Base-by-base conservation (phyloP, 1,139 yeast genomes). In the Yamadazyma sp. region DNA sequence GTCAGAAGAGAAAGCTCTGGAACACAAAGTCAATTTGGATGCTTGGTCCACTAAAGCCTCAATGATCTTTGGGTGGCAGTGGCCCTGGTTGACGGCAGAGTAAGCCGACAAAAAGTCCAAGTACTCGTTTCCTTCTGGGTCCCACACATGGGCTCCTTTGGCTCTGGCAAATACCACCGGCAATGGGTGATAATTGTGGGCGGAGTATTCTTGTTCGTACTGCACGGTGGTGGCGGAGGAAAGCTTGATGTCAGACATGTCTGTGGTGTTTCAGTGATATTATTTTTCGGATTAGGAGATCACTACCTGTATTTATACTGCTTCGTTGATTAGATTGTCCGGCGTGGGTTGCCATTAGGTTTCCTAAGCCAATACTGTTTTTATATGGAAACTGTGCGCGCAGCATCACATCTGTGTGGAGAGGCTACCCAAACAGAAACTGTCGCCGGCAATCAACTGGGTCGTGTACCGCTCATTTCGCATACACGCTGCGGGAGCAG, bases 21-120 rank as follows among this genome's bases (percentile, higher is more conserved):
- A 88, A 41, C 94, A 84, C 48, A 91, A 73, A 9, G 98, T 91
- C 64, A 91, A 73, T 46, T 73, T 78, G 44, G 81, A 77, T 9
- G 98, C 96, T 69, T 92, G 98, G 33, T 89, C 95, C 37, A 81
- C 74, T 46, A 92, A 75, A 2, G 98, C 98, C 35, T 67, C 75
- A 45, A 92, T 75, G 59, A 91, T 91, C 66, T 87, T 83, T 44
- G 98, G 98, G 62, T 91, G 98, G 65, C 97, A 91, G 63, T 91
- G 98, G 43, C 98, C 98, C 65, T 92, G 98, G 71, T 92, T 92
- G 30, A 92, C 97, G 10, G 98, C 98, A 28, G 96, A 88, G 67
- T 91, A 91, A 7, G 98, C 96, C 24, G 94, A 84, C 49, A 89
- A 69, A 59, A 89, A 89, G 63, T 89, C 98, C 50, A 89, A 69